These are phyloP conservation scores for Exophiala xenobiotica DNA, from an alignment of 2,329 filamentous ascomycete species.

Conservation along the genomic window DNA sequence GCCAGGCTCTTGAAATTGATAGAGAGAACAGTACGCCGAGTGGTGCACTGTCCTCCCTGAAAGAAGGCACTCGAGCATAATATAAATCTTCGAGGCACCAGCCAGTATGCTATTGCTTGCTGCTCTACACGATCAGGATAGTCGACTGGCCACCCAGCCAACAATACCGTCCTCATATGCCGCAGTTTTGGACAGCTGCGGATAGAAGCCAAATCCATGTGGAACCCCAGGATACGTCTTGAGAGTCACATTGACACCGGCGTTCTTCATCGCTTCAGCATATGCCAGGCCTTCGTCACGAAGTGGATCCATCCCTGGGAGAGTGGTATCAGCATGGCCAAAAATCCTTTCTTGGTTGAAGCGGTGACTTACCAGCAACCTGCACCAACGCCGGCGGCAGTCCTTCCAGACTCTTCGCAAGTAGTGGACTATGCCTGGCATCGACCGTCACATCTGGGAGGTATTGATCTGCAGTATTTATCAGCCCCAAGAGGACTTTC, in stretches of 20 bases:
- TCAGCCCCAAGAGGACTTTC: background rate
- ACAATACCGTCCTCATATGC: background rate
- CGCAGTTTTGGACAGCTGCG: background rate
- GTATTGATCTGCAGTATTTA: conserved; percentile 5
- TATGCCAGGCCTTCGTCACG: conserved; percentile 31
- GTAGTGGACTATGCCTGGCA: background rate
- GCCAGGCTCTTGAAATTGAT: too few species aligned
- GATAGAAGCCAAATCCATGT: conserved; percentile 22
- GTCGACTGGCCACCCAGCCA: background rate
- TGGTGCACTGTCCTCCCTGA: too few species aligned
- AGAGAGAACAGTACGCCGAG: too few species aligned
- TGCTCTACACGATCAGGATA: background rate
- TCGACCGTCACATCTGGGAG: background rate
- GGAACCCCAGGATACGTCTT: conserved; percentile 35
- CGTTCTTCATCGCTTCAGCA: conserved; percentile 20
- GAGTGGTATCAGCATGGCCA: background rate
- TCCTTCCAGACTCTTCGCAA: background rate
- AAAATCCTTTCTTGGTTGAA: background rate
- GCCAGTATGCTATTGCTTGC: too few species aligned
- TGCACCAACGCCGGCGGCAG: conserved; percentile 4
- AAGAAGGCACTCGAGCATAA: too few species aligned
- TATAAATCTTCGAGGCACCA: too few species aligned
- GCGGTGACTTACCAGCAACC: background rate
- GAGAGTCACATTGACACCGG: conserved; percentile 30
- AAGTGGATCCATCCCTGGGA: conserved; percentile 27